Conservation (phyloP, 2,329 filamentous ascomycete genomes). For the Pseudogymnoascus verrucosus region DNA sequence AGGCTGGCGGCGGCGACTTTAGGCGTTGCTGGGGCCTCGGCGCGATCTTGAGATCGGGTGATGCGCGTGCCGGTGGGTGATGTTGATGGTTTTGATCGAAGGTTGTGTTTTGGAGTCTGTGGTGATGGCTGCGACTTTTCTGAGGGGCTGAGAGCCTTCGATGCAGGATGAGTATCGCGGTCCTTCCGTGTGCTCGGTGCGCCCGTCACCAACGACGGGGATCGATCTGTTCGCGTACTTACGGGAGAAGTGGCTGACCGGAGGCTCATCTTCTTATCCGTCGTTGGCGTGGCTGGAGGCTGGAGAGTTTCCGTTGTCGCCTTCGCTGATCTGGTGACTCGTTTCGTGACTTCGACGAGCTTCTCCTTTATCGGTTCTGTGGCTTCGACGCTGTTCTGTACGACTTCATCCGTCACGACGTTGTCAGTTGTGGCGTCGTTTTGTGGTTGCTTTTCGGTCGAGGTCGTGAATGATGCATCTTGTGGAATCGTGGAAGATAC, state of each 20-base stretch:
- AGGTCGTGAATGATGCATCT: neutral
- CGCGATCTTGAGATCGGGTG: neutral
- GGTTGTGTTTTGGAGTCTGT: neutral
- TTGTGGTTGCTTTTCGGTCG: neutral
- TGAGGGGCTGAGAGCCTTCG: slow-evolving; percentile 22
- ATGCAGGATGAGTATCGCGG: slow-evolving; percentile 25
- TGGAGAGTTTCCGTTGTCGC: neutral
- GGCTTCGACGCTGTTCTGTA: neutral
- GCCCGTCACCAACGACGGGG: slow-evolving; percentile 19
- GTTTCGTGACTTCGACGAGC: neutral
- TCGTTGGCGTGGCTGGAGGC: neutral
- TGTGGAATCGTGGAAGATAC: neutral
- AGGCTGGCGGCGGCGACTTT: neutral
- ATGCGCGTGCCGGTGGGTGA: neutral
- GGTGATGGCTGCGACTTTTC: slow-evolving; percentile 12
- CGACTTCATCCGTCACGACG: neutral
- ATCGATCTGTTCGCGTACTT: slow-evolving; percentile 12
- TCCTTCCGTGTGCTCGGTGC: slow-evolving; percentile 18
- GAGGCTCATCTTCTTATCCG: slow-evolving; percentile 2
- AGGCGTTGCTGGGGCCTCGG: neutral
- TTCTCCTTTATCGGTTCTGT: neutral
- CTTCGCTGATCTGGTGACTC: neutral
- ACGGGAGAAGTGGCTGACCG: slow-evolving; percentile 7
- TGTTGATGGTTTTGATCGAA: neutral
- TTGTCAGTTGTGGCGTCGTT: neutral